phyloP scores from a whole-genome alignment of 345 rosid genomes.

The Nephelium lappaceum region DNA sequence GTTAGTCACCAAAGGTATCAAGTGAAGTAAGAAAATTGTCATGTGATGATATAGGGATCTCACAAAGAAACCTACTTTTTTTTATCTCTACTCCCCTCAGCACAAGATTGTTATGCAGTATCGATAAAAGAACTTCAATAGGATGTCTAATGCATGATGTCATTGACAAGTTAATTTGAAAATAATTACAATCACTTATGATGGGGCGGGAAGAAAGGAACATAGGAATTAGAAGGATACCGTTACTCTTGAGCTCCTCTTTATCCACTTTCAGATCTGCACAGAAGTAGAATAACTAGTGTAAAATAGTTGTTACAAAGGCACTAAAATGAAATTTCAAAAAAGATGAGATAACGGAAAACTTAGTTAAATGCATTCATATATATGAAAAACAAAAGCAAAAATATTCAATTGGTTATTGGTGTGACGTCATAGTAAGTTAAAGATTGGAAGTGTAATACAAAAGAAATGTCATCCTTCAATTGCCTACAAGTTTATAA shows the following conservation, averaged over 20 bases:
- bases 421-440: neutral
- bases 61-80: neutral
- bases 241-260: slow-evolving; percentile 76
- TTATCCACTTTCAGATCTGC: slow-evolving; percentile 80
- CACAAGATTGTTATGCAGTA: neutral
- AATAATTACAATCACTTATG: slow-evolving; percentile 4
- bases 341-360: neutral
- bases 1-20: neutral
- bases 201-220: neutral
- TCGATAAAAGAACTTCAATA: slow-evolving; percentile 1
- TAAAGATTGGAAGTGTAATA: neutral
- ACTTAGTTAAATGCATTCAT: neutral
- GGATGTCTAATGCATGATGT: slow-evolving; percentile 10
- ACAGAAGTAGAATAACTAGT: slow-evolving; percentile 26
- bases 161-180: neutral
- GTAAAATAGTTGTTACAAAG: slow-evolving; percentile 15
- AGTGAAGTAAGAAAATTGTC: neutral
- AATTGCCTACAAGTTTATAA: neutral
- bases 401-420: neutral
- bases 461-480: neutral
- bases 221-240: slow-evolving; percentile 36
- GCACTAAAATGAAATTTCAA: slow-evolving; percentile 1
- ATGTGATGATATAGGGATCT: neutral
- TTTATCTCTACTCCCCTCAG: neutral
- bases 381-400: slow-evolving; percentile 3